Evolutionary conservation across 805 yeast species (phyloP), one percentile per base, ranked within the genome.

Genomic region (Pichia sporocuriosa): DNA sequence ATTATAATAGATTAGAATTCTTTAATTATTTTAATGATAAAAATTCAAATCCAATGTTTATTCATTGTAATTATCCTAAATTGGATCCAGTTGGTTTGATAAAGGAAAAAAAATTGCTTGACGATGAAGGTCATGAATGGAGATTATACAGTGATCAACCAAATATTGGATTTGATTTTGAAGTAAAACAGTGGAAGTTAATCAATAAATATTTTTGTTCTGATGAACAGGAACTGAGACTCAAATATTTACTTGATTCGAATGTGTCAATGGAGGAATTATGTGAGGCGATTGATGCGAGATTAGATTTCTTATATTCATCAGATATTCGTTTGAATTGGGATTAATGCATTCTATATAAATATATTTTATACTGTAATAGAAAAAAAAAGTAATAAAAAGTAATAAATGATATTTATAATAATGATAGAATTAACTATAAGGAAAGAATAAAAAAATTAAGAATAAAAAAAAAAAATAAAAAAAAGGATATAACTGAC

Each of bases 51-150:
- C 35, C 61, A 13, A 48, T 72, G 51, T 75, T 75, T 47, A 67
- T 74, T 31, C 81, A 75, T 50, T 67, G 75, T 12, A 75, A 75
- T 53, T 69, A 59, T 53, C 81, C 81, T 4, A 75, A 75, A 55
- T 57, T 75, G 35, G 73, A 75, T 47, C 81, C 81, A 1, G 53
- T 55, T 10, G 44, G 42, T 4, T 39, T 62, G 43, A 65, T 67
- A 44, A 52, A 55, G 20, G 66, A 65, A 8, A 67, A 68, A 10
- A 67, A 68, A 26, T 35, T 59, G 15, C 47, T 51, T 31, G 46
- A 55, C 32, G 42, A 50, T 8, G 37, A 39, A 4, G 51, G 50
- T 13, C 30, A 47, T n/a, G 48, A 57, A 16, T 44, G 52, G 17
- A 51, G 66, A 37, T 46, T 60, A 49, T 62, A 58, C 46, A 36